Evolutionary conservation across 257 asterid genomes (phyloP), one percentile per base, ranked within the genome.

Genomic region (Solanum arcanum): DNA sequence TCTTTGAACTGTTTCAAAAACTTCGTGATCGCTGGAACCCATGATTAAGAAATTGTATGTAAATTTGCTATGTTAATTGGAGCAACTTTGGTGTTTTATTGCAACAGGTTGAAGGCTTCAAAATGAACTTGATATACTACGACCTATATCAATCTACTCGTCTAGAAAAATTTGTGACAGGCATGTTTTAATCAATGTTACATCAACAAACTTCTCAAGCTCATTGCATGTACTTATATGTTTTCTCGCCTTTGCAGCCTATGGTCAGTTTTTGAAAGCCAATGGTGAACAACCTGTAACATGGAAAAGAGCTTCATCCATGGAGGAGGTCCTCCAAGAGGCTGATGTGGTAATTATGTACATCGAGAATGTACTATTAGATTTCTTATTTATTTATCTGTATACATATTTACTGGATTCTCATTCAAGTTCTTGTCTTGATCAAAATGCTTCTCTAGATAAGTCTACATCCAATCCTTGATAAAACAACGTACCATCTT

Each of bases 71-170:
- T 46, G 89, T 84, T 90, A 78, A 83, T 56, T 73, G 59, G 52
- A 73, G 52, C 31, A 70, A 18, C 85, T 33, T 52, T 86, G 83
- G 33, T 83, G 44, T 78, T 62, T 70, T 31, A 70, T 18, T 90
- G 70, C 37, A 87, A 86, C 90, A 96, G 99, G 94, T 96, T 88
- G 99, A 95, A 94, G 99, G 99, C 87, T 96, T 96, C 97, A 96
- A 96, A 88, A 96, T 96, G 98, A 96, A 96, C 94, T 92, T 96
- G 85, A 95, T 96, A 83, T 96, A 96, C 94, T 96, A 56, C n/a
- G 99, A 96, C 89, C 95, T 96, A 88, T 96, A 96, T 93, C 99
- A 96, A 91, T 88, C 99, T 86, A 94, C 98, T 23, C 99, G 98
- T 89, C 95, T 96, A 20, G 99, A 96, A 52, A 96, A 96, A 90